A percentile compares a stretch with the other conserved stretches of the same genome.
Evolutionary conservation across 371 early-diverging fungal genomes (phyloP).

Genomic region (Mortierella sp.): DNA sequence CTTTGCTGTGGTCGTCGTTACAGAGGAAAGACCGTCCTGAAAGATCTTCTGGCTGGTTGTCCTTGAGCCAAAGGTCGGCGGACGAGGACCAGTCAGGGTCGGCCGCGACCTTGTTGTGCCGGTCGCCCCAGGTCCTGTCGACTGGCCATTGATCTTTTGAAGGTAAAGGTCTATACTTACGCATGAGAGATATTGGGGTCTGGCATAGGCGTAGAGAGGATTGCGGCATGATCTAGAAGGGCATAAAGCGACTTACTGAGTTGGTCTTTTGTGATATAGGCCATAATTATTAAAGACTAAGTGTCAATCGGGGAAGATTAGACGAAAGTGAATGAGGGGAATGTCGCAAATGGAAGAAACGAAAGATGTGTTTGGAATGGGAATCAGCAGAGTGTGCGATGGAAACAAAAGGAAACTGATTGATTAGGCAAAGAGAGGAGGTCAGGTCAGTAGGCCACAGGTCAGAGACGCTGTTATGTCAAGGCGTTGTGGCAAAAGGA

Average conservation of each 20-base stretch:
- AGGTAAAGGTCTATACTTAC: conserved; percentile 31
- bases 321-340: no score
- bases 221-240: background rate
- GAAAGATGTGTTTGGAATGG: no score
- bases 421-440: no score
- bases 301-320: no score
- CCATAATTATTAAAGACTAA: conserved; percentile 10
- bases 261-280: conserved; percentile 52
- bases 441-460: no score
- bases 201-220: background rate
- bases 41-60: conserved; percentile 41
- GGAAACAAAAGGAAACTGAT: no score
- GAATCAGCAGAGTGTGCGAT: no score
- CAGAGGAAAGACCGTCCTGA: conserved; percentile 21
- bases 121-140: conserved; percentile 17
- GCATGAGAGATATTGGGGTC: background rate
- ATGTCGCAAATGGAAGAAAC: no score
- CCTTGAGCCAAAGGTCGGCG: conserved; percentile 42
- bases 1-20: background rate
- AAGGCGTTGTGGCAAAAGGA: no score
- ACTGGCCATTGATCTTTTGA: conserved; percentile 36
- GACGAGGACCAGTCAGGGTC: conserved; percentile 44
- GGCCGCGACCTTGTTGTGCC: conserved; percentile 45
- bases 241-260: conserved; percentile 23
- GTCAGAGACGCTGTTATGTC: no score